Evolutionary conservation across 345 rosid species (phyloP), one percentile per base, ranked within the genome.

Genomic region (Turnera subulata): DNA sequence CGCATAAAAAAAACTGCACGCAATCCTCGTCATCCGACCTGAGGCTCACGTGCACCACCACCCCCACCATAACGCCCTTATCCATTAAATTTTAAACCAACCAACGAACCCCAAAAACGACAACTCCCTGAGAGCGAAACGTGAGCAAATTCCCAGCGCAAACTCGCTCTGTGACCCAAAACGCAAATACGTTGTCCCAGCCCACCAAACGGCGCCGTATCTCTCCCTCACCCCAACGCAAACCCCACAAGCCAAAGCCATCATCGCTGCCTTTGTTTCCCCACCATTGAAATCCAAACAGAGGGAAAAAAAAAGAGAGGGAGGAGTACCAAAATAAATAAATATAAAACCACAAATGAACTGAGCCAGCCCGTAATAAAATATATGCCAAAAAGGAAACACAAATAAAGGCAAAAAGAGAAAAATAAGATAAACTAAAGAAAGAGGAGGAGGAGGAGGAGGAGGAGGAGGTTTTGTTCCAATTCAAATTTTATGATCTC

Each of bases 61-160:
- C 17, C 25, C 12, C 25, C 15, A 22, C 51, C 51, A 47, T 25
- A 47, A 12, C 6, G 51, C 5, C 15, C 5, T 47, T 46, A 37
- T 37, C 40, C 13, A 37, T 7, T 37, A 9, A 9, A 37, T 37
- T 13, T 14, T 54, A n/a, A n/a, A n/a, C n/a, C n/a, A n/a, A n/a
- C n/a, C n/a, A n/a, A n/a, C n/a, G n/a, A n/a, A n/a, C n/a, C n/a
- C n/a, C n/a, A n/a, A n/a, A 29, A 29, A 29, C 35, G 35, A 29
- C 35, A 8, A 8, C 43, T 21, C n/a, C 24, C 38, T 46, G 55
- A 54, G 60, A 33, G 60, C 61, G 67, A 38, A 46, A 59, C 55
- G 53, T 24, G 24, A 53, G 33, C 54, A 11, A 52, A 44, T 47
- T 12, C 11, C 20, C 29, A 53, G 55, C 55, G 54, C 59, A 45